phyloP scores from a whole-genome alignment of 495 filamentous ascomycete genomes.

The Xylaria scruposa region DNA sequence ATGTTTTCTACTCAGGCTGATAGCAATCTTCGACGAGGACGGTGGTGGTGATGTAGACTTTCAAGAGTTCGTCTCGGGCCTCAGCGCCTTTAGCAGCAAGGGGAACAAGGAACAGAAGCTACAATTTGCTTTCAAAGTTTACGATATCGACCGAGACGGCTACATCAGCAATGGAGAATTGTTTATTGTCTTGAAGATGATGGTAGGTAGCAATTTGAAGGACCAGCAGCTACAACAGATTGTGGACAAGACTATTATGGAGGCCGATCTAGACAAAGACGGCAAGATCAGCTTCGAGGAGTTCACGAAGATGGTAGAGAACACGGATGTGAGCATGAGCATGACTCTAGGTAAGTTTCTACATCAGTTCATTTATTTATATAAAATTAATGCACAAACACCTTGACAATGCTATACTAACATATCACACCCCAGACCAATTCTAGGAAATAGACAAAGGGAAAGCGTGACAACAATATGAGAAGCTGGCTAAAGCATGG shows the following conservation, averaged over 20 bases:
- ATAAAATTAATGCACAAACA: neutral
- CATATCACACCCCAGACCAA: slow-evolving; percentile 7
- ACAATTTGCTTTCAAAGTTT: slow-evolving; percentile 97
- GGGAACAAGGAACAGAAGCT: slow-evolving; percentile 99
- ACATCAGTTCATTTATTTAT: neutral
- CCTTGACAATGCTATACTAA: neutral
- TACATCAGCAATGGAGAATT: slow-evolving; percentile 99
- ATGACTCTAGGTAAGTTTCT: slow-evolving; percentile 89
- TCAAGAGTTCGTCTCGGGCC: slow-evolving; percentile 96
- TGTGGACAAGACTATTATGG: slow-evolving; percentile 99
- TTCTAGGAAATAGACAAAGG: slow-evolving; percentile 1
- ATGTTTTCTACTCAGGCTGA: slow-evolving; percentile 71
- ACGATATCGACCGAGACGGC: slow-evolving; percentile 98
- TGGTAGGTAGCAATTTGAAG: slow-evolving; percentile 99
- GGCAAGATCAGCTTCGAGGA: slow-evolving; percentile 99
- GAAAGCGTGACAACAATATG: neutral
- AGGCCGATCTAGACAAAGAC: slow-evolving; percentile 93
- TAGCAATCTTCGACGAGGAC: slow-evolving; percentile 99
- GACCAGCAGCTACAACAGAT: slow-evolving; percentile 98
- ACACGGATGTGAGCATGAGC: slow-evolving; percentile 95
- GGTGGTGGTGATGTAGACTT: slow-evolving; percentile 98
- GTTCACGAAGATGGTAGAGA: slow-evolving; percentile 98
- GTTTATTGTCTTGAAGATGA: slow-evolving; percentile 99
- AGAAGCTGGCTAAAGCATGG: neutral
- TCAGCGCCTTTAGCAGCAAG: slow-evolving; percentile 95